These are phyloP conservation scores for Beta lomatogona DNA, from an alignment of 179 eudicot genomes.

Conservation along the genomic window DNA sequence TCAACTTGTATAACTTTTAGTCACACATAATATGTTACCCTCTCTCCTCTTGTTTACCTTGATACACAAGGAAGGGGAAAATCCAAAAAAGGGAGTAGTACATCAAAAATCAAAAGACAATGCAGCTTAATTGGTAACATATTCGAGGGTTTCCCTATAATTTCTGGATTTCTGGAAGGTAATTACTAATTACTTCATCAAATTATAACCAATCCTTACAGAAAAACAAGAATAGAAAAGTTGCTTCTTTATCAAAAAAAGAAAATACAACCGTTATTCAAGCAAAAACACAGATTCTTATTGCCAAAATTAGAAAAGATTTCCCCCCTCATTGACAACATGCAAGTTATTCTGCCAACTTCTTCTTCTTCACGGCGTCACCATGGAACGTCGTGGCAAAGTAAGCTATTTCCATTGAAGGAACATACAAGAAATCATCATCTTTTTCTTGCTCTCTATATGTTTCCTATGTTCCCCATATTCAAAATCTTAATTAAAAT, in stretches of 20 bases:
- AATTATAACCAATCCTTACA: not conserved
- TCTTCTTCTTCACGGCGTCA: conserved; percentile 16
- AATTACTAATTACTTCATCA: too few species aligned
- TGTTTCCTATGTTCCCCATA: too few species aligned
- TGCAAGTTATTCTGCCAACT: not conserved
- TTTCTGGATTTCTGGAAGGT: too few species aligned
- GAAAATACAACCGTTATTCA: not conserved
- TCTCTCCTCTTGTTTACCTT: too few species aligned
- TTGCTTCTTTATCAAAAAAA: not conserved
- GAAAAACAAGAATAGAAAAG: conserved; percentile 17
- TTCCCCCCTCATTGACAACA: not conserved
- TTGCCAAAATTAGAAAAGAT: conserved; percentile 6
- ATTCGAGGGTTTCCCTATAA: conserved; percentile 15
- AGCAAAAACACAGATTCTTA: not conserved
- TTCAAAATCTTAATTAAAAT: too few species aligned
- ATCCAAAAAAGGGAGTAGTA: not conserved
- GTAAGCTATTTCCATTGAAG: conserved; percentile 22
- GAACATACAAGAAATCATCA: not conserved
- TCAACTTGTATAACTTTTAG: too few species aligned
- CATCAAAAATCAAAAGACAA: not conserved
- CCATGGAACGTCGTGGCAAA: conserved; percentile 34
- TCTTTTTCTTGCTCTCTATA: not conserved
- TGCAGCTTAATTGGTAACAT: not conserved
- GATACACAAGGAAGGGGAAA: not conserved
- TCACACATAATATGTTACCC: too few species aligned